These are phyloP conservation scores for Albifimbria verrucaria DNA, from an alignment of 2,329 filamentous ascomycete species.

Conservation along the genomic window DNA sequence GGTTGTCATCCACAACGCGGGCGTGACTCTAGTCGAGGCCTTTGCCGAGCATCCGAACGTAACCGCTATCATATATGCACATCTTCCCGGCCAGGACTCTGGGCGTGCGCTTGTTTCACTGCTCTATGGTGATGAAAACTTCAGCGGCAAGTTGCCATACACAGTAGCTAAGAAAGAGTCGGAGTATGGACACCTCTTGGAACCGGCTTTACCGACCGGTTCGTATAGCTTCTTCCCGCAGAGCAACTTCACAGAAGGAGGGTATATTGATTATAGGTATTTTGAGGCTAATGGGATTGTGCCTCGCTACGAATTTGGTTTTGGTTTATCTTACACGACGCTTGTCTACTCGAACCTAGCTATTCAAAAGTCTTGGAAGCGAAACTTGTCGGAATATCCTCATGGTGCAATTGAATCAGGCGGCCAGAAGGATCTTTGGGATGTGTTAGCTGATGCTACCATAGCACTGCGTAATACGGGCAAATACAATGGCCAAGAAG, in stretches of 20 bases:
- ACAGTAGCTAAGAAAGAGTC: constrained; percentile 53
- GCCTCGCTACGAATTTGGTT: neutral
- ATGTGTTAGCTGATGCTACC: no score
- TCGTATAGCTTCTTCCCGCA: no score
- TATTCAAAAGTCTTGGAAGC: no score
- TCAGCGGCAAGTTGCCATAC: constrained; percentile 59
- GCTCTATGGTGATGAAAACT: constrained; percentile 54
- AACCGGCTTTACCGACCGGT: constrained; percentile 41
- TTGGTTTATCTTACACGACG: neutral
- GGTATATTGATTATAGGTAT: neutral
- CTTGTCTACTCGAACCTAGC: no score
- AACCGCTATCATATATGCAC: constrained; percentile 60
- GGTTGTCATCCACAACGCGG: constrained; percentile 61
- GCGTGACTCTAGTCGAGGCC: constrained; percentile 56
- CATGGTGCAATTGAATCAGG: no score
- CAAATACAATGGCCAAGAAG: no score
- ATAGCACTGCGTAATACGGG: no score
- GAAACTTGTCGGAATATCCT: no score
- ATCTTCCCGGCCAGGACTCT: constrained; percentile 65
- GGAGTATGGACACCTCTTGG: constrained; percentile 41
- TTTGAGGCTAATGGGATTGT: neutral
- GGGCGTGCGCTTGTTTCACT: constrained; percentile 54
- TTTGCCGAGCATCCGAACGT: constrained; percentile 66
- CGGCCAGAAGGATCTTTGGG: no score
- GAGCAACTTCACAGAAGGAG: neutral